phyloP scores from a whole-genome alignment of 2,329 filamentous ascomycete genomes.

The Clonostachys chloroleuca region DNA sequence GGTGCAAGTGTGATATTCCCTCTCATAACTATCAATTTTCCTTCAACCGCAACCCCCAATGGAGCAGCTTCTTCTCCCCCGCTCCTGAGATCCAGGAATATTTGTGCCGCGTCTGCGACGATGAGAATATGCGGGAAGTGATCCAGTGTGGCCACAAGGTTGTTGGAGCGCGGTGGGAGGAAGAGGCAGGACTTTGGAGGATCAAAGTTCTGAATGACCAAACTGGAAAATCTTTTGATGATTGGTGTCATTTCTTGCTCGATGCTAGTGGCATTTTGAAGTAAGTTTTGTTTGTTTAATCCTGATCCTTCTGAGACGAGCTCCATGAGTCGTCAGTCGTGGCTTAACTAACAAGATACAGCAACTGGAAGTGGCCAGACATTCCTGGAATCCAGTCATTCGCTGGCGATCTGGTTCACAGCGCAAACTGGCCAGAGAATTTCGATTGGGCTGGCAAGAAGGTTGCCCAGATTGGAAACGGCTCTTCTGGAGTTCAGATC shows the following conservation, averaged over 20 bases:
- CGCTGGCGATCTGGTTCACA: slow-evolving; percentile 36
- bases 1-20: slow-evolving; percentile 41
- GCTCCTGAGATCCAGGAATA: slow-evolving; percentile 51
- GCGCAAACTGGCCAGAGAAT: slow-evolving; percentile 30
- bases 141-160: slow-evolving; percentile 40
- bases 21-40: slow-evolving; percentile 61
- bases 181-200: slow-evolving; percentile 27
- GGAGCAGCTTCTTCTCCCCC: slow-evolving; percentile 51
- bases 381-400: slow-evolving; percentile 40
- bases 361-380: slow-evolving; percentile 38
- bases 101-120: slow-evolving; percentile 36
- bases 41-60: slow-evolving; percentile 54
- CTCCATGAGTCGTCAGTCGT: not conserved
- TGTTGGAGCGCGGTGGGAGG: slow-evolving; percentile 10
- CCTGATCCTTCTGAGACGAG: too few species aligned
- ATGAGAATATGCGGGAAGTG: slow-evolving; percentile 34
- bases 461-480: slow-evolving; percentile 24
- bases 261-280: slow-evolving; percentile 49
- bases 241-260: slow-evolving; percentile 25
- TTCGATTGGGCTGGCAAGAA: slow-evolving; percentile 10
- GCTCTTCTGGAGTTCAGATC: slow-evolving; percentile 20
- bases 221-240: slow-evolving; percentile 1
- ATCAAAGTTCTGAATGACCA: slow-evolving; percentile 24
- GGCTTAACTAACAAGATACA: slow-evolving; percentile 19
- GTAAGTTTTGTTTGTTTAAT: slow-evolving; percentile 23